Evolutionary conservation across 495 filamentous ascomycete species (phyloP), one percentile per base, ranked within the genome.

Genomic region (Choiromyces venosus): DNA sequence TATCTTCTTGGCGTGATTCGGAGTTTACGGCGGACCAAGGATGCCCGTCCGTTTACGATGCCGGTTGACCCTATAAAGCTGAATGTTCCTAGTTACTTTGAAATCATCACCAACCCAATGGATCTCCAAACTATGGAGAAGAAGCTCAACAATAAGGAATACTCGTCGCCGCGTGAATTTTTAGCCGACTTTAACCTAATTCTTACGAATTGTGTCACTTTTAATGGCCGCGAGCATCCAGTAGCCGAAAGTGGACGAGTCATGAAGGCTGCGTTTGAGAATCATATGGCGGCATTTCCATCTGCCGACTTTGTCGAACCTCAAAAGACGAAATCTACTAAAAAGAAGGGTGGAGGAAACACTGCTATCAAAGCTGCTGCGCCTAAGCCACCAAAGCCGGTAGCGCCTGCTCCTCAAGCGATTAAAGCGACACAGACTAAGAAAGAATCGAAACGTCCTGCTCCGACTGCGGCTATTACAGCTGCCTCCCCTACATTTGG

Each of bases 121-220:
- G 95, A 97, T 81, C 86, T 99, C 18, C 85, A 85, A 66, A 90
- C 89, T 2, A 92, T 98, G 80, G 95, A 98, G 76, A 83, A 81
- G 46, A 93, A 92, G 74, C 83, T 98, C 8, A 84, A 86, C 64
- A 70, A 69, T 33, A 74, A 81, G 29, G 81, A 85, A 66, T 98
- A 97, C 79, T 66, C 79, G 8, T 86, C 85, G 12, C 82, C 92
- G 4, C 86, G 90, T 64, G 89, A 86, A 21, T 88, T 94, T 78
- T 85, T 89, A 44, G 83, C 84, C 21, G 96, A 98, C 77, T 86
- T 97, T 38, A 81, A 88, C 65, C 85, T 90, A 52, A 89, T 99
- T 79, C 86, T 93, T 61, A 76, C 88, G 65, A 99, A 99, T 81
- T 87, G 90, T 0, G 73, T 89, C 10, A 81, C 83, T 1, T 99